A percentile compares a stretch with the other conserved stretches of the same genome.
These are phyloP conservation scores for Aspergillus japonicus DNA, from an alignment of 2,329 filamentous ascomycete species.

Conservation along the genomic window DNA sequence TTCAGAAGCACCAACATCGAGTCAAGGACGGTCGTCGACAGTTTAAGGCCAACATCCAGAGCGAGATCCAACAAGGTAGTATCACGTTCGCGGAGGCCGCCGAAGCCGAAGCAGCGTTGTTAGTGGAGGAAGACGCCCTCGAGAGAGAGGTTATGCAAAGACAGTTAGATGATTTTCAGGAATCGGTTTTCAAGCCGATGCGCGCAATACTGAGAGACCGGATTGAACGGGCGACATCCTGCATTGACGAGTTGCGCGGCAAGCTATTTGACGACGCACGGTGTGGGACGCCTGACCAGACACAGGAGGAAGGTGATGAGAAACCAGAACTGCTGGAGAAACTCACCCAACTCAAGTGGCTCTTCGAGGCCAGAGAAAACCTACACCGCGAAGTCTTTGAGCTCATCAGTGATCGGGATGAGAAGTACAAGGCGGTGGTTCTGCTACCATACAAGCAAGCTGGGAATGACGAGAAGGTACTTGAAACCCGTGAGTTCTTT, in stretches of 20 bases:
- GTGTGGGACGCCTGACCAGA: slow-evolving; percentile 70
- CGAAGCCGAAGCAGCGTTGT: slow-evolving; percentile 73
- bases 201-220: slow-evolving; percentile 76
- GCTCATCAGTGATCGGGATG: slow-evolving; percentile 78
- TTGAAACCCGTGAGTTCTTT: slow-evolving; percentile 79
- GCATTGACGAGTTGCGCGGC: slow-evolving; percentile 73
- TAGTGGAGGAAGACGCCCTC: slow-evolving; percentile 66
- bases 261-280: slow-evolving; percentile 72
- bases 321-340: slow-evolving; percentile 92
- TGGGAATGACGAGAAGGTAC: slow-evolving; percentile 74
- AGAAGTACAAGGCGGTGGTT: slow-evolving; percentile 81
- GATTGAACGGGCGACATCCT: slow-evolving; percentile 68
- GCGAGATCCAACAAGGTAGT: slow-evolving; percentile 72
- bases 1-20: slow-evolving; percentile 53
- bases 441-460: slow-evolving; percentile 73
- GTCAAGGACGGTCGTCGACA: slow-evolving; percentile 62
- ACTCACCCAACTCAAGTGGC: slow-evolving; percentile 91
- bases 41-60: slow-evolving; percentile 72
- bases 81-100: slow-evolving; percentile 83
- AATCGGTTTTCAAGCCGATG: slow-evolving; percentile 76
- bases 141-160: slow-evolving; percentile 72
- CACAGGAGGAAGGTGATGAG: slow-evolving; percentile 93
- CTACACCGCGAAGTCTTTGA: slow-evolving; percentile 84
- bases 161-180: slow-evolving; percentile 83
- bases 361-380: slow-evolving; percentile 89